phyloP scores from a whole-genome alignment of 306 rosid genomes.

The Acacia acuminata region DNA sequence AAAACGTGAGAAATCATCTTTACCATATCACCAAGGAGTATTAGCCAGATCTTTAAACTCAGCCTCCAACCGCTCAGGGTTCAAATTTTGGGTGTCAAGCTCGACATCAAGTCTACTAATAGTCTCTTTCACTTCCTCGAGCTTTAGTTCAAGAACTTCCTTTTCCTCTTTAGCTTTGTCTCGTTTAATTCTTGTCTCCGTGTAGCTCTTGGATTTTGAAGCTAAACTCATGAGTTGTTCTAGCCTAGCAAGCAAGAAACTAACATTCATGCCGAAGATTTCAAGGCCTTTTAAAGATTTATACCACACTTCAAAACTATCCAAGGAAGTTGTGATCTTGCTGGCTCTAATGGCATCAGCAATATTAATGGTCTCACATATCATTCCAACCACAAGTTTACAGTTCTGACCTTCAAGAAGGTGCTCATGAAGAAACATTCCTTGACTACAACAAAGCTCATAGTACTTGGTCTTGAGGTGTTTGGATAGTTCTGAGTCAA shows the following conservation, averaged over 20 bases:
- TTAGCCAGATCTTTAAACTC: background rate
- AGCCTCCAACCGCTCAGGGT: background rate
- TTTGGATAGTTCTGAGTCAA: background rate
- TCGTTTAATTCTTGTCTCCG: background rate
- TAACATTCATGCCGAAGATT: background rate
- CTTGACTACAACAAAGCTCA: background rate
- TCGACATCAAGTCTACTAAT: background rate
- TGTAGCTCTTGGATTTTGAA: background rate
- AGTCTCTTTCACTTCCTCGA: background rate
- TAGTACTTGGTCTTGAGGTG: background rate
- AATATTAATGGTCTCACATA: background rate
- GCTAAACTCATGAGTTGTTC: background rate
- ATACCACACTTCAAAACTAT: background rate
- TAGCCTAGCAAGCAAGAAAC: background rate
- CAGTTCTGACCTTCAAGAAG: background rate
- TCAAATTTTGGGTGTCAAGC: background rate
- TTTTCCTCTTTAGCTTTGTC: background rate
- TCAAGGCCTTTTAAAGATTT: background rate
- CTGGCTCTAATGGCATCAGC: background rate
- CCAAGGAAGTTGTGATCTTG: background rate
- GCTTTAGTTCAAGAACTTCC: background rate
- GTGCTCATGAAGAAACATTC: background rate
- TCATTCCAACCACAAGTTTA: background rate
- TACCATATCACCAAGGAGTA: too few species aligned
- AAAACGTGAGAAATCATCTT: too few species aligned